Base-by-base conservation (phyloP, 176 grass and related monocot genomes). In the Thinopyrum elongatum region DNA sequence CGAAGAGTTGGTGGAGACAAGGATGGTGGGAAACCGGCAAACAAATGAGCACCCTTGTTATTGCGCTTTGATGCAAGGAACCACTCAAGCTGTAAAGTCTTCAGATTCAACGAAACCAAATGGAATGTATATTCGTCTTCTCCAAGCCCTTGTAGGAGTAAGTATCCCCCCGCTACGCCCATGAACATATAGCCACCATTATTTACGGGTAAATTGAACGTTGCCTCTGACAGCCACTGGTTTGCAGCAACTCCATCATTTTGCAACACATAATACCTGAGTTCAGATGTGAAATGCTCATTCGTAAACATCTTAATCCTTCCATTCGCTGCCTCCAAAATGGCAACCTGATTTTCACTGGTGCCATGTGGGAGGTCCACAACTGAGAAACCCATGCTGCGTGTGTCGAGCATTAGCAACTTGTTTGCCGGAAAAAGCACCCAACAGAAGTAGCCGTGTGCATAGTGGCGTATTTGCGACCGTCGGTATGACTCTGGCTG, bases 141-240 rank as follows among this genome's bases (percentile, higher is more conserved):
- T 26, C 77, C 53, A 61, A 47, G 5, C 39, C 85, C 85, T 65
- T 81, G 57, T 55, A 87, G 39, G 3, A 87, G 39, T 10, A 87
- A 75, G n/a, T 65, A 81, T 55, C 85, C 85, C 12, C 85, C 85
- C 0, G 69, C 57, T 38, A 74, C 78, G 28, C 78, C 85, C 41
- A 81, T 4, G 59, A 81, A 63, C 22, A 36, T 15, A 47, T 65
- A 81, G 39, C 7, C 17, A 27, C 28, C 29, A 2, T 63, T 44
- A 44, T 44, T 44, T 44, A 44, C 11, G 11, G 41, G 41, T 11
- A 81, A 21, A 1, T 10, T 59, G 8, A 87, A 8, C 1, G 26
- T 2, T 28, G 30, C 66, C 53, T 42, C 21, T 15, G 36, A 16
- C 21, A 27, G 41, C 85, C 68, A 71, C n/a, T 74, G 77, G 27